Evolutionary conservation across 2,329 filamentous ascomycete species (phyloP).

Genomic region (Penicillium digitatum): DNA sequence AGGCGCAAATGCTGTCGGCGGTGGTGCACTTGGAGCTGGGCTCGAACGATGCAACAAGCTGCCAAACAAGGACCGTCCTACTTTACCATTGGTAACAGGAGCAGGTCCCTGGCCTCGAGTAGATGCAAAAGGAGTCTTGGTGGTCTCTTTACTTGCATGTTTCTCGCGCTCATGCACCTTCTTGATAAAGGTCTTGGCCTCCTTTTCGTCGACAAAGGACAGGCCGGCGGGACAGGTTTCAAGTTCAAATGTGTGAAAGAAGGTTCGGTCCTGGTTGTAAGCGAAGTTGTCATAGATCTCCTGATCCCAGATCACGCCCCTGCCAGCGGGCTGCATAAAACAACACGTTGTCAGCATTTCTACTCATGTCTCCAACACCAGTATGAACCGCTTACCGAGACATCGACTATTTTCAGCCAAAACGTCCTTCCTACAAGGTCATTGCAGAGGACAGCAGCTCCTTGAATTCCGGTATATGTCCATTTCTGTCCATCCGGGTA

Average conservation of each 20-base stretch:
- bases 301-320: constrained; percentile 93
- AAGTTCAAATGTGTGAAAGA: constrained; percentile 96
- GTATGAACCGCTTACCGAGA: constrained; percentile 66
- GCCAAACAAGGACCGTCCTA: constrained; percentile 51
- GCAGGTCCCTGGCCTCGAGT: constrained; percentile 48
- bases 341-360: constrained; percentile 8
- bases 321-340: constrained; percentile 59
- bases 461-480: constrained; percentile 91
- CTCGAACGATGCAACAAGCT: constrained; percentile 50
- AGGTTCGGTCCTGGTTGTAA: constrained; percentile 95
- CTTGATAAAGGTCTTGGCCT: constrained; percentile 94
- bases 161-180: constrained; percentile 96
- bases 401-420: constrained; percentile 96
- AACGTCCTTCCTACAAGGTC: constrained; percentile 93
- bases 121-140: constrained; percentile 66
- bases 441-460: constrained; percentile 85
- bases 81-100: constrained; percentile 44
- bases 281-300: constrained; percentile 93
- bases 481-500: constrained; percentile 82
- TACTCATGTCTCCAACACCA: not conserved
- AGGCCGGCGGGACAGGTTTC: constrained; percentile 86
- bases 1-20: constrained; percentile 24
- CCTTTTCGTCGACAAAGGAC: constrained; percentile 94
- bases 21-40: constrained; percentile 35
- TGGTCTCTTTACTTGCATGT: constrained; percentile 85